Evolutionary conservation across 495 filamentous ascomycete genomes (phyloP).

Genomic region (Podospora appendiculata): DNA sequence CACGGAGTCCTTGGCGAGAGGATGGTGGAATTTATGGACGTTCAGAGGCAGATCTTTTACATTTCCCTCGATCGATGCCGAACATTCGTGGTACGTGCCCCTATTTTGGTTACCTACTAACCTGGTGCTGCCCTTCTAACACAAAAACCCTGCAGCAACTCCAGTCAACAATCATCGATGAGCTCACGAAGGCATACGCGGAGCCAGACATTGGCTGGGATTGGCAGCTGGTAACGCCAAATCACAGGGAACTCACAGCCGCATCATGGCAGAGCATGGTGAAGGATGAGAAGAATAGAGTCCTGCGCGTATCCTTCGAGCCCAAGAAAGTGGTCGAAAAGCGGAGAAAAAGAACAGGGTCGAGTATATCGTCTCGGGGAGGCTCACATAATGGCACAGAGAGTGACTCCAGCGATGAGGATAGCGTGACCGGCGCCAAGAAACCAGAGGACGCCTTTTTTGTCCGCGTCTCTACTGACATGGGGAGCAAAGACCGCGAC

Average conservation of each 20-base stretch:
- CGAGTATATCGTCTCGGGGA: too few species aligned
- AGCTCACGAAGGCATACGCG: neutral
- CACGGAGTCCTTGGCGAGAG: neutral
- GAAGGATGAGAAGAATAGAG: neutral
- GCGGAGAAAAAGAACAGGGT: neutral
- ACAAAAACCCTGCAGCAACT: neutral
- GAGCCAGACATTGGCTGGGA: neutral
- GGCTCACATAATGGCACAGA: too few species aligned
- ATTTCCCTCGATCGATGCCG: neutral
- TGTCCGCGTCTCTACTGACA: too few species aligned
- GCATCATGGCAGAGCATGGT: neutral
- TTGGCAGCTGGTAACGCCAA: neutral
- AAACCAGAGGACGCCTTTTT: too few species aligned
- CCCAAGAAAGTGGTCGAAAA: neutral
- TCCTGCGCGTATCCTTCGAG: neutral
- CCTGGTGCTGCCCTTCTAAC: neutral
- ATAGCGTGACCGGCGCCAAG: too few species aligned
- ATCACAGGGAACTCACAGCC: neutral
- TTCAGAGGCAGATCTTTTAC: neutral
- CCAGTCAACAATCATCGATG: neutral
- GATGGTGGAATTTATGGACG: neutral
- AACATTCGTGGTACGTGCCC: neutral
- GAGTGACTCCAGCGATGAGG: too few species aligned
- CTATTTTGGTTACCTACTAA: too few species aligned
- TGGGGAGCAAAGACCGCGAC: too few species aligned